Percentiles rank a stretch among this genome's conserved stretches.
phyloP scores from a whole-genome alignment of 139 green algal species.

The Parachlorella kessleri region DNA sequence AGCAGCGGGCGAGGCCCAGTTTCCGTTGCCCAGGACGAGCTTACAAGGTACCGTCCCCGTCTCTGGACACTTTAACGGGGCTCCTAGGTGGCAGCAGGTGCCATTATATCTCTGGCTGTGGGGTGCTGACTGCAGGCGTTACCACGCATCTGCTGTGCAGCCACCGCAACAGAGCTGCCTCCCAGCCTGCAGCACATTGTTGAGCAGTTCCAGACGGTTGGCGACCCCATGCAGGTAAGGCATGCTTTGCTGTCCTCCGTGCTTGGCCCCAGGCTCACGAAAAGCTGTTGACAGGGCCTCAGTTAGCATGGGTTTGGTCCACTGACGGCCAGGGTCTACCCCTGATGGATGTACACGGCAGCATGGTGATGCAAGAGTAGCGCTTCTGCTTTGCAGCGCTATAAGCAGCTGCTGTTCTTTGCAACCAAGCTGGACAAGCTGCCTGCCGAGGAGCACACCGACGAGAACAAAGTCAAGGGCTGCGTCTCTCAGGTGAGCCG shows the following conservation, averaged over 20 bases:
- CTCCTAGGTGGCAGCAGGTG: no score
- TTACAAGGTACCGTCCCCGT: no score
- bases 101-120: no score
- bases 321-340: background rate
- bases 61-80: no score
- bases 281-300: background rate
- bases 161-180: conserved; percentile 14
- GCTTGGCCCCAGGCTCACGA: background rate
- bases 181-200: conserved; percentile 27
- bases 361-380: background rate
- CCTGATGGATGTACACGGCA: background rate
- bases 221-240: conserved; percentile 38
- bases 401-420: conserved; percentile 99
- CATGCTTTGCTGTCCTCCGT: background rate
- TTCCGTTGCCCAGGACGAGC: no score
- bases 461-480: conserved; percentile 94
- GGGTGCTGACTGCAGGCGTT: no score
- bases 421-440: conserved; percentile 90
- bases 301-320: no score
- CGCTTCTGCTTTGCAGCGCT: conserved; percentile 57
- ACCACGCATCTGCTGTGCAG: background rate
- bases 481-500: no score
- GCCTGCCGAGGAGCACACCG: conserved; percentile 62
- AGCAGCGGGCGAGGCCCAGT: no score
- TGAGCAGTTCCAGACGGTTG: conserved; percentile 37